phyloP scores from a whole-genome alignment of 805 yeast genomes.

The Candida palmyrensis region DNA sequence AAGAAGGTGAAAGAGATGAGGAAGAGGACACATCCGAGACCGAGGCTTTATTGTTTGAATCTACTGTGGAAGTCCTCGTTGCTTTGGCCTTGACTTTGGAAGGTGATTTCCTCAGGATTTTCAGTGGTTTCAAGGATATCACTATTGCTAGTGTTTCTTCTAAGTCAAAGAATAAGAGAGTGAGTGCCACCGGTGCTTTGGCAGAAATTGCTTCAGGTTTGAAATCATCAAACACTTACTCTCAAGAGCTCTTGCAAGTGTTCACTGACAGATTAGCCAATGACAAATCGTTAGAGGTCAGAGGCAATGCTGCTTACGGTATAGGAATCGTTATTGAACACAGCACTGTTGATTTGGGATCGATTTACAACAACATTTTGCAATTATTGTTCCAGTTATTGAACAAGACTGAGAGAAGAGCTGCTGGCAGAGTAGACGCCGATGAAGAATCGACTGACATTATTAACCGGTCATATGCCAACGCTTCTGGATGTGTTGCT shows the following conservation, averaged over 20 bases:
- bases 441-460: conserved; percentile 78
- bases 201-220: conserved; percentile 85
- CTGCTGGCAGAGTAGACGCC: conserved; percentile 37
- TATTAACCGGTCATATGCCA: conserved; percentile 80
- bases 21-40: conserved; percentile 45
- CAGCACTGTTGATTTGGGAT: conserved; percentile 53
- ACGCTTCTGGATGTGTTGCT: conserved; percentile 96
- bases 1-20: conserved; percentile 59
- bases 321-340: conserved; percentile 68
- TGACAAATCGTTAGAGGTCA: conserved; percentile 79
- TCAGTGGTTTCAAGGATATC: conserved; percentile 64
- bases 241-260: conserved; percentile 64
- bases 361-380: conserved; percentile 65
- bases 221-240: conserved; percentile 59
- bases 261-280: conserved; percentile 66
- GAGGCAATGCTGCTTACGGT: conserved; percentile 96
- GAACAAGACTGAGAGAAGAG: conserved; percentile 55
- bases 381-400: conserved; percentile 76
- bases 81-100: conserved; percentile 73
- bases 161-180: conserved; percentile 67
- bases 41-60: conserved; percentile 70
- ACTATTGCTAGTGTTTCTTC: conserved; percentile 54
- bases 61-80: conserved; percentile 81
- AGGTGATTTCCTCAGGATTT: conserved; percentile 69
- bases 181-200: conserved; percentile 78